phyloP scores from a whole-genome alignment of 108 stramenopile species.

The Bacterosira constricta region DNA sequence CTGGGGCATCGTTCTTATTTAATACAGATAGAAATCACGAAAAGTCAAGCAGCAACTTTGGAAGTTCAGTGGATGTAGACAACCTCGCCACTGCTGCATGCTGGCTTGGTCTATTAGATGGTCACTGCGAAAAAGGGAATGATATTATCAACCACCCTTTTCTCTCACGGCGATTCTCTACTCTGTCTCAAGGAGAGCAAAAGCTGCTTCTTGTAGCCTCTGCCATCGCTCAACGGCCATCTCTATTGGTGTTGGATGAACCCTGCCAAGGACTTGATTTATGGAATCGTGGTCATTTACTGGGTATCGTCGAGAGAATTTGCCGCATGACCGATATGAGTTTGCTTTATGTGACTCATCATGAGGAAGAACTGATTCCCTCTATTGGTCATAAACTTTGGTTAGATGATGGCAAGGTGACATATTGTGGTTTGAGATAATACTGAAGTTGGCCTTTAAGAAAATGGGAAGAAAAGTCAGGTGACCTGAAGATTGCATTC shows the following conservation, averaged over 20 bases:
- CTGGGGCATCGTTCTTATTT: conserved; percentile 28
- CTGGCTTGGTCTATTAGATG: conserved; percentile 37
- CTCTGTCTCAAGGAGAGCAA: conserved; percentile 84
- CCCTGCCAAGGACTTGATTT: conserved; percentile 76
- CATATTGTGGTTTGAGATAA: conserved; percentile 37
- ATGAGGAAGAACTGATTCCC: conserved; percentile 67
- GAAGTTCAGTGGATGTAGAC: conserved; percentile 9
- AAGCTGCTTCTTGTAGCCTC: conserved; percentile 71
- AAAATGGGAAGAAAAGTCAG: no score
- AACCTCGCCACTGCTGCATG: conserved; percentile 3
- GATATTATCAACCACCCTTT: conserved; percentile 21
- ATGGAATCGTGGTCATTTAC: conserved; percentile 53
- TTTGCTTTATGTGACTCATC: conserved; percentile 79
- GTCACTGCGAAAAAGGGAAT: background rate
- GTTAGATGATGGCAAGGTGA: conserved; percentile 52
- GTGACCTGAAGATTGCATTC: no score
- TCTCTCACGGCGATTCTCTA: conserved; percentile 47
- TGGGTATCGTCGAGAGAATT: conserved; percentile 59
- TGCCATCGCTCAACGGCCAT: conserved; percentile 64
- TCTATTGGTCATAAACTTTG: conserved; percentile 57
- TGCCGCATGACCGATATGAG: conserved; percentile 63
- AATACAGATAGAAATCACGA: conserved; percentile 11
- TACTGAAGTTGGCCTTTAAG: background rate
- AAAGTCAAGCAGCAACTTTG: background rate
- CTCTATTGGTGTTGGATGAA: conserved; percentile 76